Percentiles rank a stretch among this genome's conserved stretches.
Evolutionary conservation across 305 asterid genomes (phyloP).

Genomic region (Solanum hybrid): DNA sequence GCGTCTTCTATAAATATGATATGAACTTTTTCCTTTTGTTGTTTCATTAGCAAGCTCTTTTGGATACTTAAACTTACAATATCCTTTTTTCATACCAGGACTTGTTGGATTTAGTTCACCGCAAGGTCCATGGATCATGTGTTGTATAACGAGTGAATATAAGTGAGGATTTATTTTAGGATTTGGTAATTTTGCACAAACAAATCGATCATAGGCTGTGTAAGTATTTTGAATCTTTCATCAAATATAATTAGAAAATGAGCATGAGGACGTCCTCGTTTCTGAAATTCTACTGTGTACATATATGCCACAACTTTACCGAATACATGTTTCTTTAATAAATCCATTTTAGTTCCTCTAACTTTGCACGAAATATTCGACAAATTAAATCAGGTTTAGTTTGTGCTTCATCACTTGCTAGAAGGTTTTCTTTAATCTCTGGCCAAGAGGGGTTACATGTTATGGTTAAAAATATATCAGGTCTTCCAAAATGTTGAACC

Average conservation of each 20-base stretch:
- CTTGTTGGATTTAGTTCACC: not conserved
- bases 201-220: not conserved
- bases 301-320: not conserved
- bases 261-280: not conserved
- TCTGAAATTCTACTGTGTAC: not conserved
- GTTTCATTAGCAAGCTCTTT: not conserved
- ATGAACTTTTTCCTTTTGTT: not conserved
- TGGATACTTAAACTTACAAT: not conserved
- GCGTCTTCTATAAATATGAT: not conserved
- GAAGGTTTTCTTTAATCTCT: not conserved
- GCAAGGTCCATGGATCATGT: not conserved
- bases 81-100: not conserved
- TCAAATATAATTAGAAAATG: not conserved
- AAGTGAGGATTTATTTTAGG: not conserved
- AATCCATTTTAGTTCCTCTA: not conserved
- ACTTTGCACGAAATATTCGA: not conserved
- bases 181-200: not conserved
- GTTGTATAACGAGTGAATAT: not conserved
- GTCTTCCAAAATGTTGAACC: not conserved
- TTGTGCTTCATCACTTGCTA: not conserved
- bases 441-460: not conserved
- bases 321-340: not conserved
- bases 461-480: not conserved
- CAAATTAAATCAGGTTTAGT: not conserved
- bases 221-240: not conserved